Evolutionary conservation across 345 rosid genomes (phyloP).

Genomic region (Eutrema heterophyllum): DNA sequence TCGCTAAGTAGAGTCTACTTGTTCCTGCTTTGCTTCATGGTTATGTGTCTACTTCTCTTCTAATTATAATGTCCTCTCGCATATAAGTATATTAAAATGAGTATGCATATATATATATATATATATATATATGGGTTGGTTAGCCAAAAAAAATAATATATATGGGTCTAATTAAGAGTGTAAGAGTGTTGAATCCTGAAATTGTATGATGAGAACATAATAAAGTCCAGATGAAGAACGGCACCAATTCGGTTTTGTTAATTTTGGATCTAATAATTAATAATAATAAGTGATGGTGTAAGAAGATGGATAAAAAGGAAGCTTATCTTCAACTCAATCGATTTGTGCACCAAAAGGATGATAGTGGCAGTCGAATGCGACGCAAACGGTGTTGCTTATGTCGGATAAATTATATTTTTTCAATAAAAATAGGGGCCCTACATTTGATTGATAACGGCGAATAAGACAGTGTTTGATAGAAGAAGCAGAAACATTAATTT

Average conservation of each 20-base stretch:
- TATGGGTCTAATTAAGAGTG: neutral
- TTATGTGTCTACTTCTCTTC: constrained; percentile 81
- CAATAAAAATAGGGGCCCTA: neutral
- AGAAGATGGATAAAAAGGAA: constrained; percentile 4
- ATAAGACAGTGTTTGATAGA: neutral
- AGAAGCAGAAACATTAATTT: neutral
- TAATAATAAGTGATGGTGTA: neutral
- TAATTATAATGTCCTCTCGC: constrained; percentile 25
- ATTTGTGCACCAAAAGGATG: neutral
- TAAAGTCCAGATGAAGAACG: constrained; percentile 16
- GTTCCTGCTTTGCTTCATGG: constrained; percentile 76
- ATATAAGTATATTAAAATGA: neutral
- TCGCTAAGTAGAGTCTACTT: constrained; percentile 73
- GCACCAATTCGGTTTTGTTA: constrained; percentile 1
- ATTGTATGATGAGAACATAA: neutral
- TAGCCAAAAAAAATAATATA: neutral
- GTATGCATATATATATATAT: neutral
- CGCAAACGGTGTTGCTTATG: constrained; percentile 12
- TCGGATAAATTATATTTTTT: constrained; percentile 6
- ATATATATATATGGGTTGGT: too few relatives aligned
- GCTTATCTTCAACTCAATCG: constrained; percentile 24
- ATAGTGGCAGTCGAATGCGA: constrained; percentile 17
- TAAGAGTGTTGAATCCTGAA: neutral
- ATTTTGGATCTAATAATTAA: neutral
- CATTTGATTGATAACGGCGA: constrained; percentile 14